Conservation (phyloP, 164 flowering plant genomes). For the Magnolia officinalis region DNA sequence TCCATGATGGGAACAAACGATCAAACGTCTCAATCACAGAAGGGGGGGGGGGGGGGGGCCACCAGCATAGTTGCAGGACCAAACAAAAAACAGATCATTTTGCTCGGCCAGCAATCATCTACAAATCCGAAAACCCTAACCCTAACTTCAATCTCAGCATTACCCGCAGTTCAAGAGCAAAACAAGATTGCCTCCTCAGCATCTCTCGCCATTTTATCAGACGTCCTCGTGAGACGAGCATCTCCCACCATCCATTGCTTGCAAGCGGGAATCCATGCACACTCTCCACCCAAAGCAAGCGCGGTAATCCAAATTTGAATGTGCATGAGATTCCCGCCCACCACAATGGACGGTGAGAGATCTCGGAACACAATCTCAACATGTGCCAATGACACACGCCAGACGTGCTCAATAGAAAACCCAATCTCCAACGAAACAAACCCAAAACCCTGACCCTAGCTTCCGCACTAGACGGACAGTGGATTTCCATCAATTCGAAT, state of each 20-base stretch:
- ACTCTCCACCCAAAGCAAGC: too few species aligned
- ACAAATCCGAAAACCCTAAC: background rate
- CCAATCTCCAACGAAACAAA: background rate
- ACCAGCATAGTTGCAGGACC: background rate
- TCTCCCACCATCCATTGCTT: background rate
- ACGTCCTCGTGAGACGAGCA: too few species aligned
- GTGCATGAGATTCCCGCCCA: background rate
- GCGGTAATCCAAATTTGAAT: background rate
- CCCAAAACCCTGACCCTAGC: background rate
- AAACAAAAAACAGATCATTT: background rate
- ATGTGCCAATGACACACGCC: background rate
- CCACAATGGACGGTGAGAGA: background rate
- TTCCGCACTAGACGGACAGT: background rate
- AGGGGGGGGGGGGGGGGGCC: background rate
- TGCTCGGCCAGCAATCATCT: background rate
- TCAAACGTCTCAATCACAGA: background rate
- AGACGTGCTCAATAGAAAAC: background rate
- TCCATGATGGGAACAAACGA: background rate
- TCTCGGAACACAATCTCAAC: too few species aligned
- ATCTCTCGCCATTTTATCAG: too few species aligned
- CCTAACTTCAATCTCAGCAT: background rate
- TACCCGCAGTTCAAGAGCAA: background rate
- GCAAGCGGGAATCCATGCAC: background rate
- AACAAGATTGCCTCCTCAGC: background rate
- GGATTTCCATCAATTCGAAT: background rate